Percentiles rank a stretch among this genome's conserved stretches.
phyloP scores from a whole-genome alignment of 2,329 filamentous ascomycete genomes.

The Monilinia fructicola region DNA sequence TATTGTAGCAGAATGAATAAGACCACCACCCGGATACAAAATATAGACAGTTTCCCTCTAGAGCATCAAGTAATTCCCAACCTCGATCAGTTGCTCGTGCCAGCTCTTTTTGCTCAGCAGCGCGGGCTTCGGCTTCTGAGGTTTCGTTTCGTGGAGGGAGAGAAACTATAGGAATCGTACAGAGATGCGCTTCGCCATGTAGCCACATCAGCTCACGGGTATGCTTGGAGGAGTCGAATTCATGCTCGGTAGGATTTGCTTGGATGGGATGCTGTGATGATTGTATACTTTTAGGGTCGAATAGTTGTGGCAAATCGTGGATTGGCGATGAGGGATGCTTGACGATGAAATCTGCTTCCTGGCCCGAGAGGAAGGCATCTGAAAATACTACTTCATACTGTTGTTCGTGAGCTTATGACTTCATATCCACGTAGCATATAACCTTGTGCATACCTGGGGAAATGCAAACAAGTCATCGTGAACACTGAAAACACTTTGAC shows the following conservation, averaged over 20 bases:
- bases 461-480: conserved; percentile 71
- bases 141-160: conserved; percentile 49
- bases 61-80: conserved; percentile 64
- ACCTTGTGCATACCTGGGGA: conserved; percentile 55
- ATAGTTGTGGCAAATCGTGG: conserved; percentile 29
- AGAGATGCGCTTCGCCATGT: conserved; percentile 60
- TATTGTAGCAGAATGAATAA: conserved; percentile 72
- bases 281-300: conserved; percentile 34
- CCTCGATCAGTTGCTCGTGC: conserved; percentile 65
- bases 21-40: conserved; percentile 74
- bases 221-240: conserved; percentile 34
- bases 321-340: conserved; percentile 34
- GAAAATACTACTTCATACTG: conserved; percentile 67
- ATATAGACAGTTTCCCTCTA: conserved; percentile 69
- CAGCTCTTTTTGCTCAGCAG: conserved; percentile 65
- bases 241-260: conserved; percentile 14
- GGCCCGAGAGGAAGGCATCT: conserved; percentile 58
- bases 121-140: conserved; percentile 50
- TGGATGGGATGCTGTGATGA: conserved; percentile 27
- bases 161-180: conserved; percentile 61
- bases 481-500: conserved; percentile 64
- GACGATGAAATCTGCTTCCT: conserved; percentile 53
- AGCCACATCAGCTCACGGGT: conserved; percentile 61
- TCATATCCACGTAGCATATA: neutral
- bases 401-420: conserved; percentile 28